phyloP scores from a whole-genome alignment of 2,329 filamentous ascomycete genomes.

The Claviceps digitariae region DNA sequence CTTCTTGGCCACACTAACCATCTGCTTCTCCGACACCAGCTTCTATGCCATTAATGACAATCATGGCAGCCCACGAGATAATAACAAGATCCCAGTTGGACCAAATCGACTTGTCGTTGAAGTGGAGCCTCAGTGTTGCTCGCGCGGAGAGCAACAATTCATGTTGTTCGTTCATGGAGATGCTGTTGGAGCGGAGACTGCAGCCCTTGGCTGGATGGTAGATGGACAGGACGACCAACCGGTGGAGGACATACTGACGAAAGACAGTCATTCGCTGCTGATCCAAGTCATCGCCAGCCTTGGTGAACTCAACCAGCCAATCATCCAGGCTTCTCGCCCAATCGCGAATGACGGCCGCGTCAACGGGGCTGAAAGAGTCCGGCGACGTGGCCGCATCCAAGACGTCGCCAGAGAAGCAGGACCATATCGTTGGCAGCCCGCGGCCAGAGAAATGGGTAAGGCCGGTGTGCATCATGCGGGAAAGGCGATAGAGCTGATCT shows the following conservation, averaged over 20 bases:
- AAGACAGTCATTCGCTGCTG: conserved; percentile 22
- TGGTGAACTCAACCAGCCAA: conserved; percentile 27
- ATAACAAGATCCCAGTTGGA: conserved; percentile 30
- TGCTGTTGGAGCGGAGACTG: conserved; percentile 21
- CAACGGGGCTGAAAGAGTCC: conserved; percentile 22
- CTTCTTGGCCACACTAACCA: conserved; percentile 11
- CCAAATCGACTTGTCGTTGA: conserved; percentile 28
- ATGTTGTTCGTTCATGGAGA: conserved; percentile 25
- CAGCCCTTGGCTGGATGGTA: conserved; percentile 28
- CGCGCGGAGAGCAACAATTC: conserved; percentile 27
- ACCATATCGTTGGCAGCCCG: conserved; percentile 29
- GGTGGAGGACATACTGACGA: conserved; percentile 27
- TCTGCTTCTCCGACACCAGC: conserved; percentile 25
- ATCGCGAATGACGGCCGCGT: conserved; percentile 27
- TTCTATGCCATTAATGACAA: conserved; percentile 27
- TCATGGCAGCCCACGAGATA: conserved; percentile 30
- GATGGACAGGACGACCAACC: conserved; percentile 28
- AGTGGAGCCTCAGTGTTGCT: conserved; percentile 25
- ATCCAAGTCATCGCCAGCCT: conserved; percentile 16
- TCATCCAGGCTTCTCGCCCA: conserved; percentile 28
- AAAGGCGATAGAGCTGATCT: conserved; percentile 27
- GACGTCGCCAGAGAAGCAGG: conserved; percentile 19
- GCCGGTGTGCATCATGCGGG: conserved; percentile 31
- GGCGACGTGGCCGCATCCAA: conserved; percentile 9
- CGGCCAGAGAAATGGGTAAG: conserved; percentile 28